Percentiles rank a stretch among this genome's conserved stretches.
These are phyloP conservation scores for Trebouxiophyceae sp. DNA, from an alignment of 163 green algal species.

Conservation along the genomic window DNA sequence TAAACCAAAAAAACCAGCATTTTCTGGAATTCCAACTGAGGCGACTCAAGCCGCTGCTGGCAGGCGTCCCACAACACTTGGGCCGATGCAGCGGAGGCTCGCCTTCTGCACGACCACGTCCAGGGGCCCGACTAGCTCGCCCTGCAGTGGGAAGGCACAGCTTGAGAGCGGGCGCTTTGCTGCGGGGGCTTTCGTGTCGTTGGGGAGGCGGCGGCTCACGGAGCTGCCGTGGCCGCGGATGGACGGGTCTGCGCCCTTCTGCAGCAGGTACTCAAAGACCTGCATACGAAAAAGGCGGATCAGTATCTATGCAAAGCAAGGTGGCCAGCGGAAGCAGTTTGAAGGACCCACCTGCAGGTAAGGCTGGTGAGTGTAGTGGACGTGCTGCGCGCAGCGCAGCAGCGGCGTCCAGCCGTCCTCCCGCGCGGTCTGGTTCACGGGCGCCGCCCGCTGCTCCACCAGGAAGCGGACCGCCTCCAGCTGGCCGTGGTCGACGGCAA, in stretches of 20 bases:
- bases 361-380: slow-evolving; percentile 24
- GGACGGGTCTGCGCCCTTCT: slow-evolving; percentile 17
- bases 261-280: slow-evolving; percentile 39
- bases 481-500: slow-evolving; percentile 37
- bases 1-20: too few species aligned
- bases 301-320: not conserved
- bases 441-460: slow-evolving; percentile 24
- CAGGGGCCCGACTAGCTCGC: too few species aligned
- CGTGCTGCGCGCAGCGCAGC: slow-evolving; percentile 24
- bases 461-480: slow-evolving; percentile 25
- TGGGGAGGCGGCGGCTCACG: not conserved
- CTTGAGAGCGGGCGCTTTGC: too few species aligned
- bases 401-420: slow-evolving; percentile 39
- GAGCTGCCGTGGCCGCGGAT: not conserved
- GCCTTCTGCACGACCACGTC: too few species aligned
- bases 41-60: too few species aligned
- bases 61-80: too few species aligned
- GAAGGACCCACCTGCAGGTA: slow-evolving; percentile 23
- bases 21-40: too few species aligned
- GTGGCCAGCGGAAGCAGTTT: not conserved
- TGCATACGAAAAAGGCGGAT: not conserved
- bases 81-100: too few species aligned
- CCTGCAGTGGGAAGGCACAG: too few species aligned
- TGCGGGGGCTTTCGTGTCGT: too few species aligned
- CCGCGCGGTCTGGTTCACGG: slow-evolving; percentile 31